phyloP scores from a whole-genome alignment of 495 filamentous ascomycete species.

The Penicillium malachiteum region DNA sequence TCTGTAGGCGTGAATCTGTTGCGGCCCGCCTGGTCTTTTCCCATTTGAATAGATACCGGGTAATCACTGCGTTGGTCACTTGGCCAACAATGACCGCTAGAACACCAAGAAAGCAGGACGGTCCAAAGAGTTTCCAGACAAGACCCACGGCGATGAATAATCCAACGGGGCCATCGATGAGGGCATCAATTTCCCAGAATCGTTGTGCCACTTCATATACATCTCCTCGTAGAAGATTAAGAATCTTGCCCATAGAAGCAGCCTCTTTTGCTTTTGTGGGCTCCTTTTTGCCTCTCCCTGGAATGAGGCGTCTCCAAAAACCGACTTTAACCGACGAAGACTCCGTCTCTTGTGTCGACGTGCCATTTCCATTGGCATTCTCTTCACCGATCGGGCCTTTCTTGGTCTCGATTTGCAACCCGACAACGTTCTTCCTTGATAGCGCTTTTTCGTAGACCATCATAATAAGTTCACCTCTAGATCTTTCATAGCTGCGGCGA shows the following conservation, averaged over 20 bases:
- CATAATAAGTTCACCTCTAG: slow-evolving; percentile 81
- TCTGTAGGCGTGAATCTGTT: slow-evolving; percentile 71
- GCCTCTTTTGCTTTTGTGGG: slow-evolving; percentile 48
- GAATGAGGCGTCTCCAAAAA: slow-evolving; percentile 15
- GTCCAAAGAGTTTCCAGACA: slow-evolving; percentile 73
- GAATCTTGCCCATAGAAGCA: slow-evolving; percentile 78
- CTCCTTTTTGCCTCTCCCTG: slow-evolving; percentile 3
- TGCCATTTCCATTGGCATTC: slow-evolving; percentile 1
- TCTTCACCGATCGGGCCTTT: slow-evolving; percentile 5
- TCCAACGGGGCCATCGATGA: slow-evolving; percentile 68
- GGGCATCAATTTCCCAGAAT: slow-evolving; percentile 75
- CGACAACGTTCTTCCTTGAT: slow-evolving; percentile 66
- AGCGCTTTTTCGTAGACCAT: slow-evolving; percentile 86
- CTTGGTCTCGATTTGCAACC: slow-evolving; percentile 24
- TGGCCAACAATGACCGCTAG: slow-evolving; percentile 64
- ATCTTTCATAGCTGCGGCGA: slow-evolving; percentile 73
- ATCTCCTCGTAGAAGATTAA: slow-evolving; percentile 76
- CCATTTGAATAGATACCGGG: slow-evolving; percentile 57
- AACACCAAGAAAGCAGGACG: slow-evolving; percentile 73
- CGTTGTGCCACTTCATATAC: slow-evolving; percentile 79
- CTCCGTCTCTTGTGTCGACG: slow-evolving; percentile 1
- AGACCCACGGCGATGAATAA: slow-evolving; percentile 65
- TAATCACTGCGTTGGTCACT: slow-evolving; percentile 59
- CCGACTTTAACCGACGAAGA: slow-evolving; percentile 1
- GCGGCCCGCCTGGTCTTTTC: slow-evolving; percentile 63